Evolutionary conservation across 352 stramenopile species (phyloP), one percentile per base, ranked within the genome.

Genomic region (Phytophthora litchii): DNA sequence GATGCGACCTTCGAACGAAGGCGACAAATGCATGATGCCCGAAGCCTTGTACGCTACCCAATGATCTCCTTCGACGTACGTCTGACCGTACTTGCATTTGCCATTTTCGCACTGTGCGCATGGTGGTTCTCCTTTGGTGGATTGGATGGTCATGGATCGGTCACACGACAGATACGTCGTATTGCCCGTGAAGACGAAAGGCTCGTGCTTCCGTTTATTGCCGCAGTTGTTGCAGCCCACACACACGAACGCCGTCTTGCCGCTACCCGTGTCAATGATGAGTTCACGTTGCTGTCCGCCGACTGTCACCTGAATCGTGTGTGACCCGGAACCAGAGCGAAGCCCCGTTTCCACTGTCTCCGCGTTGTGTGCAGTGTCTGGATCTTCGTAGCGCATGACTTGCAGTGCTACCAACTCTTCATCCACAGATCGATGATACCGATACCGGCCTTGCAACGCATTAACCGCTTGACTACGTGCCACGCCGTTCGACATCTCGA

Each of bases 241-340:
- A 64, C 95, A 99, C 3, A 97, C 89, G 69, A 99, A 99, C 13
- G 96, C 96, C 1, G 96, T 99, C 74, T 96, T 96, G 51, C 94
- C 88, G 16, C 80, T 97, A 16, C 97, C 97, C 5, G 97, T 99
- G 67, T 99, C 97, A 40, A 99, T 87, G 65, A 99, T 99, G 1
- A 99, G 74, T 48, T 91, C 76, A 3, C 79, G 80, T 20, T 60
- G 27, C 38, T 94, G 85, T 10, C 74, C 81, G 2, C 80, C 83
- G 29, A 92, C 73, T 9, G 71, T 54, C 10, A 89, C 81, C 29
- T 79, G 72, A 45, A 92, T 75, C n/a, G 82, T 91, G 70, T 94
- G 82, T 9, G 83, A 89, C 21, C 84, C 82, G 42, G 87, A 74
- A 25, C 77, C 80, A 7, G 67, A 67, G 20, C 40, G 64, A 35